phyloP scores from a whole-genome alignment of 257 asterid genomes.

The Solanum stenotomum region DNA sequence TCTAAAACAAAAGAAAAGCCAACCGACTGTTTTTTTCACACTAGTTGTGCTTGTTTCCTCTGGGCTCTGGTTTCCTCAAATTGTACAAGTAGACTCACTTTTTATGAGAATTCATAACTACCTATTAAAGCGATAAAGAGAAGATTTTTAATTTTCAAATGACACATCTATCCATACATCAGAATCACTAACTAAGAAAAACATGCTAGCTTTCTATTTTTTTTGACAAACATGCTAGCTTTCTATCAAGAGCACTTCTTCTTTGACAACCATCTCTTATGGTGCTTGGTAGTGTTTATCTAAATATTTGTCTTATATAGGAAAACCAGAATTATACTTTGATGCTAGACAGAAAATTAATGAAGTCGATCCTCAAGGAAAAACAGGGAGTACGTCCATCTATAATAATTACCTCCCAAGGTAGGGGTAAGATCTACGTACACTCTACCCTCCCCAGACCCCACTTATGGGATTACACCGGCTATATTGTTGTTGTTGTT shows the following conservation, averaged over 20 bases:
- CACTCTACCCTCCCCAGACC: not conserved
- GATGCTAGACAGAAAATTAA: not conserved
- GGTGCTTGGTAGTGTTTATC: not conserved
- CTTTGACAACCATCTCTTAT: not conserved
- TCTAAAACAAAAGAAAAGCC: not conserved
- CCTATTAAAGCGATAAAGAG: not conserved
- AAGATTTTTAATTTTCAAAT: not conserved
- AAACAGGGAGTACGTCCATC: not conserved
- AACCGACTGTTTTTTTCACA: not conserved
- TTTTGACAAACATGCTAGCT: too few relatives aligned
- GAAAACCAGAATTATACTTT: not conserved
- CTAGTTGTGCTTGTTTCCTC: not conserved
- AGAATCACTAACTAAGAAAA: not conserved
- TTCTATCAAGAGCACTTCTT: not conserved
- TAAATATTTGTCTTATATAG: not conserved
- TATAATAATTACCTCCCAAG: not conserved
- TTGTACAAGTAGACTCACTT: not conserved
- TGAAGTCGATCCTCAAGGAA: not conserved
- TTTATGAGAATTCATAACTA: not conserved
- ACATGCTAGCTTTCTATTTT: not conserved
- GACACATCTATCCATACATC: not conserved
- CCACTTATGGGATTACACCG: not conserved
- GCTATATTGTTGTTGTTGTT: not conserved
- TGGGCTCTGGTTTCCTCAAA: not conserved
- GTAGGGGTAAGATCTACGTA: not conserved